These are phyloP conservation scores for Entelexis paramagnoliae DNA, from an alignment of 1,139 yeast species.

Conservation along the genomic window DNA sequence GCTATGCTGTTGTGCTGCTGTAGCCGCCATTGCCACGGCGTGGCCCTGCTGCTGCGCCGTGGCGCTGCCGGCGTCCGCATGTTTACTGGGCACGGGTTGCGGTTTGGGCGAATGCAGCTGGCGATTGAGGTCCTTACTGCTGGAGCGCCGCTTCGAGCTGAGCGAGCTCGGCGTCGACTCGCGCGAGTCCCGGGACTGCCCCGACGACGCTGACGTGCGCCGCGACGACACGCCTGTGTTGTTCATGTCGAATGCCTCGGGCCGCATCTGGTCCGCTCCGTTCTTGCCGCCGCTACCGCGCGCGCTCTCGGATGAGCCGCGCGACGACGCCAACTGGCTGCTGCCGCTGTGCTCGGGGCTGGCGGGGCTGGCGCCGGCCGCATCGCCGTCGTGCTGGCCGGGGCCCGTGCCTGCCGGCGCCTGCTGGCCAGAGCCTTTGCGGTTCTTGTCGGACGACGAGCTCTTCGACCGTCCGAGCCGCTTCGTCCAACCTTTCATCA, in stretches of 20 bases:
- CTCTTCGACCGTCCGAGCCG: conserved; percentile 27
- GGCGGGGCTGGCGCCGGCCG: not conserved
- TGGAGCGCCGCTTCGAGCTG: conserved; percentile 13
- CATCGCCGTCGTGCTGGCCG: not conserved
- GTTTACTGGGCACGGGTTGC: conserved; percentile 12
- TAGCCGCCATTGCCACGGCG: not conserved
- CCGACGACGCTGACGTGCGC: conserved; percentile 21
- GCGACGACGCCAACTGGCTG: not conserved
- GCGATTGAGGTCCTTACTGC: conserved; percentile 12
- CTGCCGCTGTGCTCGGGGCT: not conserved
- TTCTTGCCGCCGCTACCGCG: conserved; percentile 9
- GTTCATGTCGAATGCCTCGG: conserved; percentile 25
- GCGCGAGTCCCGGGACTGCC: conserved; percentile 10
- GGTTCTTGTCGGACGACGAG: conserved; percentile 24
- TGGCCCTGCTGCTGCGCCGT: not conserved
- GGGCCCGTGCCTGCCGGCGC: not conserved
- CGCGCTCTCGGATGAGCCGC: conserved; percentile 8
- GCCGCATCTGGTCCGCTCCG: conserved; percentile 24
- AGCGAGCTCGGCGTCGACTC: conserved; percentile 6
- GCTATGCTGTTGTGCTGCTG: not conserved
- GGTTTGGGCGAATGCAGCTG: conserved; percentile 10
- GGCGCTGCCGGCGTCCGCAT: conserved; percentile 1
- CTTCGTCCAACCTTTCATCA: conserved; percentile 37
- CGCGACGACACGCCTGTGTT: conserved; percentile 26
- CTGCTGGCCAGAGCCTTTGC: conserved; percentile 15